Evolutionary conservation across 768 basidiomycete genomes (phyloP), one percentile per base, ranked within the genome.

Genomic region (Tylopilus felleus): DNA sequence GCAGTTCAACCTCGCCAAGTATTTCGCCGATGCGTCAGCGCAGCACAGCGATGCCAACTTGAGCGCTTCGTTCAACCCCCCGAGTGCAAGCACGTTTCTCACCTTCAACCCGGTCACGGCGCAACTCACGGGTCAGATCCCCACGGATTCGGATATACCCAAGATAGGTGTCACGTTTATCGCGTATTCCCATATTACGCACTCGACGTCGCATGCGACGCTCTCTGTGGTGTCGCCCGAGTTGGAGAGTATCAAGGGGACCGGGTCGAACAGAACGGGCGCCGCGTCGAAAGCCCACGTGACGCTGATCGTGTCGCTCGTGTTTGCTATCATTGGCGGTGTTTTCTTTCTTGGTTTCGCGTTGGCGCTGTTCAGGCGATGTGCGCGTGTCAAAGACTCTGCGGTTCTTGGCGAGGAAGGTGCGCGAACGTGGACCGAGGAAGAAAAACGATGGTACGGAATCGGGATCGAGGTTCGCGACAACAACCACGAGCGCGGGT

Each of bases 361-460:
- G n/a, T 67, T 90, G 43, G 82, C 86, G 2, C 55, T 74, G 40
- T 71, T 86, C 55, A 75, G 85, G 40, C 75, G 77, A 38, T 85
- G 78, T 53, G 78, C 80, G 1, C 74, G 74, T 51, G 79, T 86
- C 36, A 75, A 80, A 41, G 87, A 88, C 63, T 75, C 82, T 1
- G 86, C 81, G 5, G 56, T 82, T n/a, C 66, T 73, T 2, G 84
- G 82, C 19, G 81, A 85, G 61, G 83, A 83, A 63, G 85, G 80
- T 13, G 71, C 70, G 25, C 74, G 72, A 27, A 81, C 76, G 3
- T 85, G 78, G 80, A 80, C 81, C 17, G 83, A 82, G 46, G 80
- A 80, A 55, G 88, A 90, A 56, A 80, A 77, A 56, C 79, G 74
- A 59, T 89, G 86, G 84, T 88, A 89, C 61, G 84, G 83, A 19